Percentiles rank a stretch among this genome's conserved stretches.
These are phyloP conservation scores for Amylocarpus encephaloides DNA, from an alignment of 2,329 filamentous ascomycete species.

Conservation along the genomic window DNA sequence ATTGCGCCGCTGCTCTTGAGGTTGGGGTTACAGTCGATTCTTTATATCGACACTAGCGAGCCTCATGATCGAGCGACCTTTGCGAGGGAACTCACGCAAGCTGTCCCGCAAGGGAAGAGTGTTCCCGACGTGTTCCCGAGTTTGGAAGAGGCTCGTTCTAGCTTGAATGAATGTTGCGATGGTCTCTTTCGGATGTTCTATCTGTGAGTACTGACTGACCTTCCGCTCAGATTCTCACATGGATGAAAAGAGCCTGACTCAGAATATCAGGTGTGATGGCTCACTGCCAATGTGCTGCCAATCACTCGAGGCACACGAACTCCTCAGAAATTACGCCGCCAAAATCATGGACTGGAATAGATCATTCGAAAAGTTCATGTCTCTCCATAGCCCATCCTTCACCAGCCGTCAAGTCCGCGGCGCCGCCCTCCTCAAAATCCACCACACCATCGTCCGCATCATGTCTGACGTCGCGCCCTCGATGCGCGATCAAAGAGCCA, in stretches of 20 bases:
- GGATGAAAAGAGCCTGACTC: not conserved
- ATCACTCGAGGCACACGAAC: conserved; percentile 8
- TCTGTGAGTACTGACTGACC: conserved; percentile 10
- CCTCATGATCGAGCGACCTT: conserved; percentile 16
- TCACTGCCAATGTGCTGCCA: conserved; percentile 17
- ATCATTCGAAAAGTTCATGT: conserved; percentile 26
- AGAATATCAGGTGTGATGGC: conserved; percentile 10
- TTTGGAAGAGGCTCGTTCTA: conserved; percentile 21
- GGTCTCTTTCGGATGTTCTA: conserved; percentile 25
- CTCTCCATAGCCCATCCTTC: conserved; percentile 15
- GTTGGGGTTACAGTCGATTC: conserved; percentile 25
- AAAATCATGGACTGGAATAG: conserved; percentile 20
- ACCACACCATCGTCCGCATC: conserved; percentile 21
- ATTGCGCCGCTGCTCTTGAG: conserved; percentile 25
- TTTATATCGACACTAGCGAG: conserved; percentile 25
- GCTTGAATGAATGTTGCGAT: conserved; percentile 20
- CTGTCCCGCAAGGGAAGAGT: conserved; percentile 6
- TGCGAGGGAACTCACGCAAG: conserved; percentile 14
- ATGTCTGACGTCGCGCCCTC: conserved; percentile 18
- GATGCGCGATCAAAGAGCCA: conserved; percentile 10
- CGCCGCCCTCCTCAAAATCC: conserved; percentile 28
- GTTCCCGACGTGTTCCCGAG: conserved; percentile 19
- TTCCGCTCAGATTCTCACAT: not conserved
- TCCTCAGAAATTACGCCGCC: conserved; percentile 12
- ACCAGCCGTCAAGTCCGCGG: conserved; percentile 25